These are phyloP conservation scores for Leucosporidium scottii DNA, from an alignment of 768 basidiomycete genomes.

Conservation along the genomic window DNA sequence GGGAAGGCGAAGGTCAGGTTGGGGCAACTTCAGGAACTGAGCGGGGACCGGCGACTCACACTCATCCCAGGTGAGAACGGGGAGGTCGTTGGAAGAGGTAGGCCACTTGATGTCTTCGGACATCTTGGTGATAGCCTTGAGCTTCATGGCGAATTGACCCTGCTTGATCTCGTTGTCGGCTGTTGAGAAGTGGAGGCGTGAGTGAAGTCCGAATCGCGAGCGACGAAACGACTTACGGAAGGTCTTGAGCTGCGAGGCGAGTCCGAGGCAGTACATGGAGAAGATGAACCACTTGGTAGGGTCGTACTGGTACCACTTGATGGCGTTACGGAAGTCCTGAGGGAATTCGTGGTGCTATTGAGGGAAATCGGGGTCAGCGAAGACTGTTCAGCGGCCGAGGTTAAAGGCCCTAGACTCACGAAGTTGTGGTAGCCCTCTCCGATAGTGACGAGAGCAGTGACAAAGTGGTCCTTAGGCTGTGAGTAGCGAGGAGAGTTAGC, in stretches of 20 bases:
- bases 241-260: slow-evolving; percentile 71
- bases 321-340: slow-evolving; percentile 67
- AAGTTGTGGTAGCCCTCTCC: slow-evolving; percentile 88
- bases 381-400: not conserved
- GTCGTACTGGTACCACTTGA: slow-evolving; percentile 51
- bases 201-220: not conserved
- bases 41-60: slow-evolving; percentile 49
- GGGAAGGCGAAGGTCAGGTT: not conserved
- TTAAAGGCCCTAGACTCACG: slow-evolving; percentile 9
- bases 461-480: slow-evolving; percentile 49
- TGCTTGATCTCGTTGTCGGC: slow-evolving; percentile 74
- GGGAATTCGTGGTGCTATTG: slow-evolving; percentile 63
- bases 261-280: slow-evolving; percentile 53
- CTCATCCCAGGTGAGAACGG: slow-evolving; percentile 72
- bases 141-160: slow-evolving; percentile 71
- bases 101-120: slow-evolving; percentile 49
- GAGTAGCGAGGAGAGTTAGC: not conserved
- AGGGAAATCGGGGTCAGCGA: not conserved
- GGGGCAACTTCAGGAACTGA: not conserved
- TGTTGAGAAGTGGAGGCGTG: not conserved
- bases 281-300: slow-evolving; percentile 77
- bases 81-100: slow-evolving; percentile 52
- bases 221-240: slow-evolving; percentile 49
- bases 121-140: slow-evolving; percentile 60
- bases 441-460: slow-evolving; percentile 75